Evolutionary conservation across 805 yeast genomes (phyloP).

Genomic region (Jamesozyma hellenica): DNA sequence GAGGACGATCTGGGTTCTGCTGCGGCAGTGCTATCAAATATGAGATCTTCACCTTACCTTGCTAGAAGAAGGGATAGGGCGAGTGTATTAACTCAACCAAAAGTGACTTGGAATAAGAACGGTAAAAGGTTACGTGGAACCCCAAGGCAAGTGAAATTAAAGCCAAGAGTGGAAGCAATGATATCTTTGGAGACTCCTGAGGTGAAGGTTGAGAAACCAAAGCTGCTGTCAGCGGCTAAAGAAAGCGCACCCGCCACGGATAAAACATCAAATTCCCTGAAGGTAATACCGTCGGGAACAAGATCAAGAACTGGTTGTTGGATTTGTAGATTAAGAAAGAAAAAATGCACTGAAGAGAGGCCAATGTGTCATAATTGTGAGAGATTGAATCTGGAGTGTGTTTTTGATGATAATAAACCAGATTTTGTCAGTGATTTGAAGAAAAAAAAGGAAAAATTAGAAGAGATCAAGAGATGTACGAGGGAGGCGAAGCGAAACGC

Average conservation of each 20-base stretch:
- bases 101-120: constrained; percentile 29
- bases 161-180: no score
- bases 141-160: no score
- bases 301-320: constrained; percentile 61
- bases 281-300: constrained; percentile 17
- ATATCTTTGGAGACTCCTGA: not conserved
- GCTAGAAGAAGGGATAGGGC: not conserved
- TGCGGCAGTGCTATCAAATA: constrained; percentile 26
- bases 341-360: constrained; percentile 57
- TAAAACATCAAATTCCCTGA: not conserved
- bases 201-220: not conserved
- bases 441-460: constrained; percentile 37
- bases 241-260: no score
- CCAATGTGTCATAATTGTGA: constrained; percentile 53
- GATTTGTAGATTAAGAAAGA: constrained; percentile 68
- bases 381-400: constrained; percentile 48
- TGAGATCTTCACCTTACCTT: constrained; percentile 28
- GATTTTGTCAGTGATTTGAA: constrained; percentile 39
- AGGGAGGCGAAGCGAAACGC: constrained; percentile 34
- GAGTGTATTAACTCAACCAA: constrained; percentile 1
- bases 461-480: constrained; percentile 40
- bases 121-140: constrained; percentile 12
- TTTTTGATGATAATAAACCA: constrained; percentile 43
- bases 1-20: constrained; percentile 26
- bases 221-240: no score